Percentiles rank a stretch among this genome's conserved stretches.
These are phyloP conservation scores for Rhexocercosporidium sp. DNA, from an alignment of 2,329 filamentous ascomycete genomes.

Conservation along the genomic window DNA sequence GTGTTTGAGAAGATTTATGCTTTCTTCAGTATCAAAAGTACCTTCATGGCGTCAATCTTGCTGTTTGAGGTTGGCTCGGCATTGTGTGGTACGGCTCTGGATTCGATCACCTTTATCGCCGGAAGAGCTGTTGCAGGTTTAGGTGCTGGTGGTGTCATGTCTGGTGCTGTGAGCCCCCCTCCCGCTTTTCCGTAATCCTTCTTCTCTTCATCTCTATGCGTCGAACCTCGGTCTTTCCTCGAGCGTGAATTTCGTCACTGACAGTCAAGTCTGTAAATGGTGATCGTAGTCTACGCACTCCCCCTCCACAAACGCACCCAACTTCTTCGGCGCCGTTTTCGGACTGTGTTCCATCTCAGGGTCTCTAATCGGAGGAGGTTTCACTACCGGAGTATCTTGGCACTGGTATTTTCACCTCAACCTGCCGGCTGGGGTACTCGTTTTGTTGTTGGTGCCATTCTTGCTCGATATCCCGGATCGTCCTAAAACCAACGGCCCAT, in stretches of 20 bases:
- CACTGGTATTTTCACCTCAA: conserved; percentile 48
- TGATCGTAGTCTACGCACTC: conserved; percentile 29
- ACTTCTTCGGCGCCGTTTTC: conserved; percentile 34
- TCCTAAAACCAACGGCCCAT: conserved; percentile 41
- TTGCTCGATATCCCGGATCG: conserved; percentile 37
- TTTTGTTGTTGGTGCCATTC: conserved; percentile 43
- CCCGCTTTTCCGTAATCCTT: too few species aligned
- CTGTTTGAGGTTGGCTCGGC: conserved; percentile 36
- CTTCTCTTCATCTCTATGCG: conserved; percentile 1
- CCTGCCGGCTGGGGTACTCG: conserved; percentile 46
- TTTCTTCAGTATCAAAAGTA: conserved; percentile 31
- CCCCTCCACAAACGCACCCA: conserved; percentile 28
- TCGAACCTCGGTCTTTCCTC: too few species aligned
- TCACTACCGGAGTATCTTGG: conserved; percentile 43
- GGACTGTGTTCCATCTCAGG: conserved; percentile 34
- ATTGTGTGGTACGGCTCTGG: conserved; percentile 33
- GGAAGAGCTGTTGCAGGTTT: conserved; percentile 35
- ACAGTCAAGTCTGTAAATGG: conserved; percentile 17
- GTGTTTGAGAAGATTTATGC: conserved; percentile 32
- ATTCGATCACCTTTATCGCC: conserved; percentile 35
- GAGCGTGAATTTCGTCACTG: too few species aligned
- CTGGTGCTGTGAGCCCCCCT: conserved; percentile 31
- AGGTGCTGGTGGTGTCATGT: conserved; percentile 30
- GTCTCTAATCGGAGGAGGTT: conserved; percentile 39
- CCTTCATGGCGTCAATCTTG: conserved; percentile 27